These are phyloP conservation scores for Zelonia costaricensis DNA, from an alignment of 208 protist genomes.

Conservation along the genomic window DNA sequence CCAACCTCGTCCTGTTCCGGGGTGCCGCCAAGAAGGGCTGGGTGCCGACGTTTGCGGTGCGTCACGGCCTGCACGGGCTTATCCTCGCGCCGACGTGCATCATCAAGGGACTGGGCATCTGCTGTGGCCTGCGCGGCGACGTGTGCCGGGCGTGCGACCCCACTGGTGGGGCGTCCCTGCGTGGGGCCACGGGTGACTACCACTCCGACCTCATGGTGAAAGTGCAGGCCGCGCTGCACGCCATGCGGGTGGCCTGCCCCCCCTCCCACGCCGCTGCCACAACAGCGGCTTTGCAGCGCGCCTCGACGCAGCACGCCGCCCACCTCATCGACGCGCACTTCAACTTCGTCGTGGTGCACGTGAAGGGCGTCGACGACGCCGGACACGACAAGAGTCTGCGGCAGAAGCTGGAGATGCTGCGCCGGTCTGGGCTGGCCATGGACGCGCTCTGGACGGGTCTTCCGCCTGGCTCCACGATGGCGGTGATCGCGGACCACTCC, in stretches of 20 bases:
- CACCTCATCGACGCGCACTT: conserved; percentile 16
- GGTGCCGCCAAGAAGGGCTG: conserved; percentile 69
- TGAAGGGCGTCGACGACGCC: conserved; percentile 78
- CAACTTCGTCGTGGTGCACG: conserved; percentile 69
- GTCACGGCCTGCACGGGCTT: conserved; percentile 56
- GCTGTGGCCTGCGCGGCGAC: conserved; percentile 44
- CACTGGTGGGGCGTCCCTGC: conserved; percentile 14
- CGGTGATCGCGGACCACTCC: conserved; percentile 64
- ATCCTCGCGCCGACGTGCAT: conserved; percentile 75
- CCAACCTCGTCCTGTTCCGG: conserved; percentile 68
- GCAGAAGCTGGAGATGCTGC: conserved; percentile 55
- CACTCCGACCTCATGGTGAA: conserved; percentile 52
- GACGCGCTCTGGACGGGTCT: conserved; percentile 47
- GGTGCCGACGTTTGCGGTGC: conserved; percentile 59
- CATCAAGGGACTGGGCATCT: conserved; percentile 64
- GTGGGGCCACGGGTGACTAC: conserved; percentile 59
- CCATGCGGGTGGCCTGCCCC: conserved; percentile 35
- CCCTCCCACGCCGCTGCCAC: conserved; percentile 5
- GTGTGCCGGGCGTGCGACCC: conserved; percentile 20
- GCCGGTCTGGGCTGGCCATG: conserved; percentile 47
- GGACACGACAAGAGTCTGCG: conserved; percentile 53
- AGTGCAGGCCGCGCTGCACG: conserved; percentile 42
- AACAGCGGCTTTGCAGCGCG: background rate
- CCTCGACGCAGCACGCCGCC: background rate
- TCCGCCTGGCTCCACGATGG: conserved; percentile 50